Conservation (phyloP, 805 yeast species). For the Zygotorulaspora chibaensis region DNA sequence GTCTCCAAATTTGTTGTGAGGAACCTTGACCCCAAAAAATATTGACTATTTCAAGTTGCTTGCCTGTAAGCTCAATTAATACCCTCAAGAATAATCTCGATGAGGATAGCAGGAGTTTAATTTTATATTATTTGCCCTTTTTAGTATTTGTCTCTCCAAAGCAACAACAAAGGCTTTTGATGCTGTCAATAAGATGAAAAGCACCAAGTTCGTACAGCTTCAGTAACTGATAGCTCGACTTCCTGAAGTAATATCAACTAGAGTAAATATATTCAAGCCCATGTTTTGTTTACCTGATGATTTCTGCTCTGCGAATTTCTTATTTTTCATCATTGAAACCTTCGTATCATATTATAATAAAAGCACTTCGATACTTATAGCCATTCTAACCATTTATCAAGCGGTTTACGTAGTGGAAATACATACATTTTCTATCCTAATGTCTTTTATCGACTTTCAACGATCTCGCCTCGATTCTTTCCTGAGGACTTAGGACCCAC, state of each 20-base stretch:
- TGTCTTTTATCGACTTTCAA: slow-evolving; percentile 44
- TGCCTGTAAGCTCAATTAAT: no score
- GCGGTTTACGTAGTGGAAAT: no score
- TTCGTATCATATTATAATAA: background rate
- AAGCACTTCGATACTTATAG: background rate
- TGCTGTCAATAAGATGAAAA: background rate
- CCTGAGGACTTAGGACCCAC: slow-evolving; percentile 79
- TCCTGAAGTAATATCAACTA: slow-evolving; percentile 5
- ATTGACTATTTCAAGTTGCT: no score
- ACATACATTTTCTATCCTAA: slow-evolving; percentile 2
- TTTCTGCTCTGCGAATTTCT: slow-evolving; percentile 5
- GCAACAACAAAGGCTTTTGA: no score
- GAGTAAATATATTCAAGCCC: background rate
- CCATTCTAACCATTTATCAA: no score
- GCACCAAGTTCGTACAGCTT: background rate
- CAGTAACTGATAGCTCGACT: slow-evolving; percentile 11
- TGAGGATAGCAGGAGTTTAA: no score
- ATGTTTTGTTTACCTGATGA: slow-evolving; percentile 14
- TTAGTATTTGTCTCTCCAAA: no score
- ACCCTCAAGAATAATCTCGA: no score
- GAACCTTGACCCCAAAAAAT: no score
- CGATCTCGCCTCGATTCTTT: slow-evolving; percentile 58
- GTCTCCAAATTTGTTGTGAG: background rate
- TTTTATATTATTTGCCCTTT: no score
- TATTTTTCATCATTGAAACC: background rate